Evolutionary conservation across 768 basidiomycete genomes (phyloP), one percentile per base, ranked within the genome.

Genomic region (Pilatotrama ljubarskyi): DNA sequence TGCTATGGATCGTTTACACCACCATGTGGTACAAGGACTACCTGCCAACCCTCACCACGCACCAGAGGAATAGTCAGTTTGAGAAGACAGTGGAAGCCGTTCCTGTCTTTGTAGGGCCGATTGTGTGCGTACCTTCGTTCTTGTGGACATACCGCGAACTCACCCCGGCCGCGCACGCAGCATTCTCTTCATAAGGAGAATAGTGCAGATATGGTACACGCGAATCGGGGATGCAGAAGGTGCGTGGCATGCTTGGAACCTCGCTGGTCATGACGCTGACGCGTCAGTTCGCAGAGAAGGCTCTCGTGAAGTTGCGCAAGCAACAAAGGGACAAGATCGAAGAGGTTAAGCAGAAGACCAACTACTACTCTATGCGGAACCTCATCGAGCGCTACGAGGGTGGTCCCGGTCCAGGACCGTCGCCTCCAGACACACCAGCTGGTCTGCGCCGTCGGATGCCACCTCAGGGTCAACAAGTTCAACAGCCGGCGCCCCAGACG

Each of bases 271-370:
- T 6, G 8, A 29, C 55, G 55, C 50, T 25, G 18, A 22, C 6
- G 20, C 36, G 9, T 51, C 29, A 4, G 29, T 32, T 32, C 29
- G 24, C 70, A 97, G 95, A 98, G 74, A 90, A 85, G 71, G 85
- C 85, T 2, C 79, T 98, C 17, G 87, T 88, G 56, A 73, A 74
- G 1, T 77, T 95, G 3, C 80, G 90, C 69, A 88, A 87, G 68
- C 79, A 88, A 68, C 93, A 95, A 63, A 87, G 91, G 18, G 79
- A 81, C 22, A 94, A 91, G 69, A 83, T 99, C 37, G 94, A 96
- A 63, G 95, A 97, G 66, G 92, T 98, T 65, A 99, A 99, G 81
- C 93, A 94, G 78, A 94, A 91, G 72, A 98, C 95, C 1, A 96
- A 98, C 66, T 99, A 92, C 73, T 93, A 99, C 70, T 85, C 84